Evolutionary conservation across 2,329 filamentous ascomycete species (phyloP).

Genomic region (Aspergillus ruber): DNA sequence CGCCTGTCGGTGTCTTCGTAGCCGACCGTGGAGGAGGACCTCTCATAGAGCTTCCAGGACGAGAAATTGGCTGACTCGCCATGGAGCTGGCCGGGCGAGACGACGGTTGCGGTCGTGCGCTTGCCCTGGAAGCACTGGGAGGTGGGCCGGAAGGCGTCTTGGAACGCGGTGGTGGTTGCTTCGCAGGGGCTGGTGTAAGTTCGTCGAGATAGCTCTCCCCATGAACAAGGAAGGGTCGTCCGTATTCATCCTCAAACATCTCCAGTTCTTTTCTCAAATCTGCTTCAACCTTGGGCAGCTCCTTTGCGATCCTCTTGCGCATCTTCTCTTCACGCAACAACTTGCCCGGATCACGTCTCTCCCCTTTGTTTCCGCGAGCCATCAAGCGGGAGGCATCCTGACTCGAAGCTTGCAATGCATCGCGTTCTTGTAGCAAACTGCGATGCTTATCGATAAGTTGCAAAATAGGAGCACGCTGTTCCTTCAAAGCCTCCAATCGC

Average conservation of each 20-base stretch:
- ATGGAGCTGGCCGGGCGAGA: conserved; percentile 27
- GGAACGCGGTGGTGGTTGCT: conserved; percentile 53
- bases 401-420: conserved; percentile 81
- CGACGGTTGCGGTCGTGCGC: conserved; percentile 18
- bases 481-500: conserved; percentile 71
- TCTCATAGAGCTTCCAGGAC: conserved; percentile 30
- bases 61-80: conserved; percentile 12
- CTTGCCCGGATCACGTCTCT: conserved; percentile 89
- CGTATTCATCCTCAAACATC: conserved; percentile 88
- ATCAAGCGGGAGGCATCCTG: conserved; percentile 93
- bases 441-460: conserved; percentile 77
- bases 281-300: conserved; percentile 80
- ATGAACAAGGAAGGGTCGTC: conserved; percentile 84
- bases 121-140: conserved; percentile 19
- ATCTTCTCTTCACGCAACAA: conserved; percentile 95
- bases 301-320: conserved; percentile 94
- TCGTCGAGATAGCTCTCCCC: conserved; percentile 86
- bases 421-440: conserved; percentile 73
- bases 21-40: conserved; percentile 38
- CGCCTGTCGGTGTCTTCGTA: conserved; percentile 43
- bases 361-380: conserved; percentile 84
- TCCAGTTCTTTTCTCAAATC: conserved; percentile 80
- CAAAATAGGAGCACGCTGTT: conserved; percentile 80
- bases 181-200: conserved; percentile 62
- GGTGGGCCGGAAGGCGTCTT: conserved; percentile 39